These are phyloP conservation scores for Fusarium temperatum DNA, from an alignment of 2,329 filamentous ascomycete genomes.

Conservation along the genomic window DNA sequence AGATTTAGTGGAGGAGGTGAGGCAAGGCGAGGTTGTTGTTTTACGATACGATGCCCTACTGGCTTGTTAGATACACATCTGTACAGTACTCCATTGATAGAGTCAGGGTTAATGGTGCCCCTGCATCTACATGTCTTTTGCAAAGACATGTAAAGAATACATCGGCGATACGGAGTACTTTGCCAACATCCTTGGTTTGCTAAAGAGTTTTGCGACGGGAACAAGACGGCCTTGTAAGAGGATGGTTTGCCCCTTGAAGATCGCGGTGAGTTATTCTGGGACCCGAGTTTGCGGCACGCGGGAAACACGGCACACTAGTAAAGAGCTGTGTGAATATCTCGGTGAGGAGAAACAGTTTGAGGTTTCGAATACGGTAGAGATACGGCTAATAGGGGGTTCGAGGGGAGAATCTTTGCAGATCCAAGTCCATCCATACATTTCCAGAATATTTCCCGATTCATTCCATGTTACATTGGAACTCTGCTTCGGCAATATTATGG, in stretches of 20 bases:
- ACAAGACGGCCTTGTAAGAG: constrained; percentile 13
- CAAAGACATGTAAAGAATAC: constrained; percentile 16
- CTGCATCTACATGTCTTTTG: not conserved
- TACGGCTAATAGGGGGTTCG: not conserved
- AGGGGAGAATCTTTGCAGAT: not conserved
- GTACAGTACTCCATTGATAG: constrained; percentile 5
- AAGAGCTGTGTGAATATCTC: not conserved
- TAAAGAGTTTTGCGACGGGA: not conserved
- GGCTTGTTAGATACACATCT: constrained; percentile 23
- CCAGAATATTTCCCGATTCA: not conserved
- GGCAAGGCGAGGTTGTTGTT: not conserved
- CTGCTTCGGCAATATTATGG: constrained; percentile 5
- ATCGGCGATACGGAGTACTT: constrained; percentile 18
- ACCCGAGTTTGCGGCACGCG: not conserved
- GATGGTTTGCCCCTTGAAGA: not conserved
- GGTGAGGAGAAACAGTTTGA: not conserved
- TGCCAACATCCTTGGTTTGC: not conserved
- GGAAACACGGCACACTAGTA: not conserved
- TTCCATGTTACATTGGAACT: not conserved
- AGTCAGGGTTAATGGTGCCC: constrained; percentile 6
- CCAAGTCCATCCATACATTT: not conserved
- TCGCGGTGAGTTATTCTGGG: not conserved
- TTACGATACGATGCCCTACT: constrained; percentile 5
- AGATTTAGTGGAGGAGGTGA: constrained; percentile 59
- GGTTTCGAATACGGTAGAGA: not conserved